A percentile compares a stretch with the other conserved stretches of the same genome.
Evolutionary conservation across 495 filamentous ascomycete species (phyloP).

Genomic region (Neurospora sp.): DNA sequence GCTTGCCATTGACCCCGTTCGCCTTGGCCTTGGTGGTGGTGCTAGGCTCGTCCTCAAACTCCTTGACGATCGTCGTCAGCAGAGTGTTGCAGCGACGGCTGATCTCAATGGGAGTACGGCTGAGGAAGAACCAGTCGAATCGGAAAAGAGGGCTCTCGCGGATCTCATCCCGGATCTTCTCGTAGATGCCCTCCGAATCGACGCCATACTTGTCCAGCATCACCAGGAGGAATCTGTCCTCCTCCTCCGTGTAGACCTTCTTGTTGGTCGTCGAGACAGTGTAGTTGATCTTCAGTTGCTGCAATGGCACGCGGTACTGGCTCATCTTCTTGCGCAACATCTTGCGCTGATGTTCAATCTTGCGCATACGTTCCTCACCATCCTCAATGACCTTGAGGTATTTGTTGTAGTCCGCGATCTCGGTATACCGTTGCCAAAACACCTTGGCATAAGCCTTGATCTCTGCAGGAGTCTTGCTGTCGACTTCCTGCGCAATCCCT

Average conservation of each 20-base stretch:
- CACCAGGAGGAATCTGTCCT: conserved; percentile 92
- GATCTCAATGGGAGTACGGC: conserved; percentile 86
- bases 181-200: conserved; percentile 73
- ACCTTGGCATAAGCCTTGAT: conserved; percentile 82
- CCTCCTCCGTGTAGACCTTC: conserved; percentile 98
- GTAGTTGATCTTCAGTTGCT: conserved; percentile 98
- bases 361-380: conserved; percentile 80
- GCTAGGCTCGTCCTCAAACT: conserved; percentile 59
- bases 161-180: conserved; percentile 83
- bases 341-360: conserved; percentile 84
- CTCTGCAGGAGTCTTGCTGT: conserved; percentile 77
- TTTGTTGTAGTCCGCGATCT: conserved; percentile 80
- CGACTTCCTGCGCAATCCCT: conserved; percentile 79
- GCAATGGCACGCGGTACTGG: conserved; percentile 90
- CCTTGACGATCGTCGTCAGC: conserved; percentile 83
- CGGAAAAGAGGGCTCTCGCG: conserved; percentile 90
- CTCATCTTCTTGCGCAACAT: conserved; percentile 91
- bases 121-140: conserved; percentile 99
- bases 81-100: conserved; percentile 86
- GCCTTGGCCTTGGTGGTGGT: conserved; percentile 32
- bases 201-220: conserved; percentile 85
- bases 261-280: conserved; percentile 99
- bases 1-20: conserved; percentile 60
- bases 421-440: conserved; percentile 87
- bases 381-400: conserved; percentile 79